Percentiles rank a stretch among this genome's conserved stretches.
Evolutionary conservation across 139 green algal genomes (phyloP).

Genomic region (Picocystis salinarum): DNA sequence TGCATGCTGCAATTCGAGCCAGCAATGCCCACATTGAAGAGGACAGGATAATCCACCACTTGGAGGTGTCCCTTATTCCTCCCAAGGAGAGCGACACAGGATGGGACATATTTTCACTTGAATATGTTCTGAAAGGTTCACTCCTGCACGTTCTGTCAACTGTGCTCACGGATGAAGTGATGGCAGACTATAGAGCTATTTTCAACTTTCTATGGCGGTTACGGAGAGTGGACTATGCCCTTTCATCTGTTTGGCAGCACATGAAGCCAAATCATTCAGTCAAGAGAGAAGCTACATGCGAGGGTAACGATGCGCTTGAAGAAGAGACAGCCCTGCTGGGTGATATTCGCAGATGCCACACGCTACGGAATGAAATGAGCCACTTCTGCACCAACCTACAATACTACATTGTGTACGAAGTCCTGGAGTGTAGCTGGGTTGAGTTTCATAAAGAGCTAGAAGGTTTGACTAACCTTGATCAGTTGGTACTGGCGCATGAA

Average conservation of each 20-base stretch:
- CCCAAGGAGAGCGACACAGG: conserved; percentile 25
- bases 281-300: not conserved
- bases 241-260: conserved; percentile 42
- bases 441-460: conserved; percentile 24
- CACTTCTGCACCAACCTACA: conserved; percentile 78
- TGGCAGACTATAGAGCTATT: conserved; percentile 48
- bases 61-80: conserved; percentile 20
- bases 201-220: conserved; percentile 75
- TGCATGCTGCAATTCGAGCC: conserved; percentile 51
- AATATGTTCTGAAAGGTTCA: conserved; percentile 46
- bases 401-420: conserved; percentile 84
- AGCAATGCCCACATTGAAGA: conserved; percentile 49
- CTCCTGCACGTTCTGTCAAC: conserved; percentile 43
- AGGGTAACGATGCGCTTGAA: conserved; percentile 1
- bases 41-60: conserved; percentile 25
- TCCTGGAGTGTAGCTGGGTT: conserved; percentile 34
- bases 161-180: conserved; percentile 37
- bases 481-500: conserved; percentile 53
- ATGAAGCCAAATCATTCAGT: conserved; percentile 29
- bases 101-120: conserved; percentile 80
- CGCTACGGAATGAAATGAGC: conserved; percentile 57
- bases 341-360: conserved; percentile 36
- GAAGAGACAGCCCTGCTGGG: conserved; percentile 10
- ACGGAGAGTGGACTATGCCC: conserved; percentile 55
- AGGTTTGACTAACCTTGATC: conserved; percentile 50